Evolutionary conservation across 495 filamentous ascomycete species (phyloP).

Genomic region (Evernia prunastri): DNA sequence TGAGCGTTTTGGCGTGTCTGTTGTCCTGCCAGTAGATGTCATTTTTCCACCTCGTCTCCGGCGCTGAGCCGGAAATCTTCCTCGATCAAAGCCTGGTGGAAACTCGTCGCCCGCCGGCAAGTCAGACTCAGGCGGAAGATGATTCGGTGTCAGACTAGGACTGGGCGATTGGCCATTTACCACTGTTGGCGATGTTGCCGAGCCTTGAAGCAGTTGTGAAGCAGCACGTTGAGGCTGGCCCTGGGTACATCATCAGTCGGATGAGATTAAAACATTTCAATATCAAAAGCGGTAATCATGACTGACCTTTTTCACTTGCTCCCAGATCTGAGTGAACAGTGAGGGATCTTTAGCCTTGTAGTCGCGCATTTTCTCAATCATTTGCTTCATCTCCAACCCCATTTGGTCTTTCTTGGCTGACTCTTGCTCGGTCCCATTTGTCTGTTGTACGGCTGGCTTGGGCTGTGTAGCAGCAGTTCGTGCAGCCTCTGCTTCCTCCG

Average conservation of each 20-base stretch:
- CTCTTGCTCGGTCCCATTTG: slow-evolving; percentile 1
- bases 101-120: slow-evolving; percentile 12
- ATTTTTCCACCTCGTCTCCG: slow-evolving; percentile 18
- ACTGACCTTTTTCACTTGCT: slow-evolving; percentile 32
- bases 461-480: slow-evolving; percentile 8
- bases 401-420: slow-evolving; percentile 26
- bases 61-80: slow-evolving; percentile 28
- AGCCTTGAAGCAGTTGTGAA: slow-evolving; percentile 16
- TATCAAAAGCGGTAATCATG: neutral
- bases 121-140: slow-evolving; percentile 23
- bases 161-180: slow-evolving; percentile 9
- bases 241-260: slow-evolving; percentile 7
- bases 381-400: slow-evolving; percentile 33
- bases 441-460: slow-evolving; percentile 6
- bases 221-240: slow-evolving; percentile 15
- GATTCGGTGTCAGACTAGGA: slow-evolving; percentile 9
- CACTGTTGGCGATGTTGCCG: slow-evolving; percentile 10
- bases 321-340: slow-evolving; percentile 33
- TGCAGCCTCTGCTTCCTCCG: slow-evolving; percentile 12
- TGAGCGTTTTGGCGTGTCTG: slow-evolving; percentile 5
- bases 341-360: slow-evolving; percentile 34
- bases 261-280: neutral
- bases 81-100: slow-evolving; percentile 27
- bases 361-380: slow-evolving; percentile 36
- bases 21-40: neutral